A percentile compares a stretch with the other conserved stretches of the same genome.
Evolutionary conservation across 768 basidiomycete genomes (phyloP).

Genomic region (Galerina marginata): DNA sequence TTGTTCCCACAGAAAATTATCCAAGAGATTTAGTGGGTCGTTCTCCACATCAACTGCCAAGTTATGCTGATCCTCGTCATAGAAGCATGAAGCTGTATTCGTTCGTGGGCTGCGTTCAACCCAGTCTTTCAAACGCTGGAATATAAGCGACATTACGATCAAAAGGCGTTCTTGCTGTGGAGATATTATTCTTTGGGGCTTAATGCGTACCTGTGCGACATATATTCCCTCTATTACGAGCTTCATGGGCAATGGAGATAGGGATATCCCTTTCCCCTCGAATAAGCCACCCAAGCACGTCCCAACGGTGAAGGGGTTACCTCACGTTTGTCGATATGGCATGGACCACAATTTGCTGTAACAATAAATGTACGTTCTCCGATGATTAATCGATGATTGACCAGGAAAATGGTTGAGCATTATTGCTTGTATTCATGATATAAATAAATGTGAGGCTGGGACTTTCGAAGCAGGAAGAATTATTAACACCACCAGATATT

Average conservation of each 20-base stretch:
- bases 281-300: constrained; percentile 5
- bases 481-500: too few species aligned
- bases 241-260: constrained; percentile 13
- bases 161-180: constrained; percentile 22
- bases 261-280: constrained; percentile 15
- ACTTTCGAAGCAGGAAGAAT: too few species aligned
- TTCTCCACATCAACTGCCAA: neutral
- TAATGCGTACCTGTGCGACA: constrained; percentile 15
- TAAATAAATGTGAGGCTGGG: too few species aligned
- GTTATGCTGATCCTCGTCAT: neutral
- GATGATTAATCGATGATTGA: too few species aligned
- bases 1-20: constrained; percentile 14
- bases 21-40: constrained; percentile 3
- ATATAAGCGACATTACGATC: constrained; percentile 18
- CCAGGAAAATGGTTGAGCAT: too few species aligned
- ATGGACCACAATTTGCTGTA: too few species aligned
- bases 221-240: constrained; percentile 17
- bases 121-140: constrained; percentile 13
- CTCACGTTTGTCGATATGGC: too few species aligned
- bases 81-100: neutral
- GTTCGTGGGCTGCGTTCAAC: neutral
- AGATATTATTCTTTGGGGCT: constrained; percentile 19
- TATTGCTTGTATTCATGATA: too few species aligned
- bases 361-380: too few species aligned
- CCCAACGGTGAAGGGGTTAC: neutral